A percentile compares a stretch with the other conserved stretches of the same genome.
phyloP scores from a whole-genome alignment of 2,329 filamentous ascomycete genomes.

The Zasmidium angulare region DNA sequence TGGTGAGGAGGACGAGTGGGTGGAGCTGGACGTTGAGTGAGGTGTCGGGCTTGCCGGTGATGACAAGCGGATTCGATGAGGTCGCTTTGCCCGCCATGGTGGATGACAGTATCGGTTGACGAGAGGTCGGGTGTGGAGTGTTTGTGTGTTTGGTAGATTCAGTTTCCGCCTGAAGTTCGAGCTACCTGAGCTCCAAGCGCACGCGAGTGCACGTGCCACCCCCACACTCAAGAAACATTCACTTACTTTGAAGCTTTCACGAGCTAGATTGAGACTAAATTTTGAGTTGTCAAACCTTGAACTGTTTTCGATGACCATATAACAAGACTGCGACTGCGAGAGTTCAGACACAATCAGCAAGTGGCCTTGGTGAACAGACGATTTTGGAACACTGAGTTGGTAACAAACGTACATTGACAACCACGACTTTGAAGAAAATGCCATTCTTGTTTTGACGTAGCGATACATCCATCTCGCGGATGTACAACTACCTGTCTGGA shows the following conservation, averaged over 20 bases:
- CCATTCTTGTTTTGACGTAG: neutral
- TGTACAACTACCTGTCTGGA: neutral
- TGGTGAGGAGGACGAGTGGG: slow-evolving; percentile 89
- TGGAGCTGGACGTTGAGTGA: slow-evolving; percentile 81
- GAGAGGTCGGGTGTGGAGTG: neutral
- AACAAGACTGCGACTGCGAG: too few species aligned
- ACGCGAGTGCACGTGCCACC: neutral
- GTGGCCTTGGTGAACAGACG: too few species aligned
- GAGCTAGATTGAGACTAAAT: neutral
- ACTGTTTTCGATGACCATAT: too few species aligned
- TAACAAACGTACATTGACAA: neutral
- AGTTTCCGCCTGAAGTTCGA: neutral
- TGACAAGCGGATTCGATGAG: slow-evolving; percentile 44
- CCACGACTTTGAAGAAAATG: neutral
- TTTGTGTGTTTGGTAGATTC: neutral
- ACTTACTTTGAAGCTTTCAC: neutral
- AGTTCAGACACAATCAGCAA: too few species aligned
- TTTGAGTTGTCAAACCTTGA: too few species aligned
- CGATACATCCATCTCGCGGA: neutral
- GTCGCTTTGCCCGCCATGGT: slow-evolving; percentile 36
- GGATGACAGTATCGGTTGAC: neutral
- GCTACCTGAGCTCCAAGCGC: neutral
- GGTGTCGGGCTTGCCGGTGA: slow-evolving; percentile 60
- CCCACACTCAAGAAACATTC: neutral
- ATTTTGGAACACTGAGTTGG: neutral